These are phyloP conservation scores for Gleditsia sinensis DNA, from an alignment of 306 rosid genomes.

Conservation along the genomic window DNA sequence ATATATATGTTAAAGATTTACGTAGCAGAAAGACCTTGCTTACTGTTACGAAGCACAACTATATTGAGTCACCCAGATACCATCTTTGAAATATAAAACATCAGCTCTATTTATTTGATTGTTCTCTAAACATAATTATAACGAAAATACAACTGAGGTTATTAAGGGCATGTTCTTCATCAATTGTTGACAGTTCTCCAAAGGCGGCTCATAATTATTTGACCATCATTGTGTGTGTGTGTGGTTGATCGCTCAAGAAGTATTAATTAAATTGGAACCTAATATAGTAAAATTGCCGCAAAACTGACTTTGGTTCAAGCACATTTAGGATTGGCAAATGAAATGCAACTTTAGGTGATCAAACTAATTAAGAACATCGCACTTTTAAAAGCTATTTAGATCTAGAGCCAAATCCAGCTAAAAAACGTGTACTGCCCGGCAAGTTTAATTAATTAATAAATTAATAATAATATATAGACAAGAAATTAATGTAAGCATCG, in stretches of 20 bases:
- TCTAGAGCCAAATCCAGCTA: conserved; percentile 6
- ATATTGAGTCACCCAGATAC: too few species aligned
- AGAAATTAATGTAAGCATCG: background rate
- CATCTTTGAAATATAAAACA: too few species aligned
- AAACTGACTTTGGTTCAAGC: background rate
- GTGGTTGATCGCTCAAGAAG: background rate
- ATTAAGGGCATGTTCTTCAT: background rate
- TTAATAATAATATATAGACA: too few species aligned
- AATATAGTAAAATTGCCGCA: background rate
- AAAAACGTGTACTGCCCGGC: conserved; percentile 46
- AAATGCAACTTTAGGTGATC: background rate
- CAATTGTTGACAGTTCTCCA: background rate
- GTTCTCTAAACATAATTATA: background rate
- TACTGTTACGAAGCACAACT: too few species aligned
- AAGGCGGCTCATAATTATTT: background rate
- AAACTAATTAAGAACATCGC: background rate
- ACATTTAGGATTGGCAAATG: background rate
- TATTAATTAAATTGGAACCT: background rate
- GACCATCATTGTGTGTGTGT: background rate
- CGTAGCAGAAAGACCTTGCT: too few species aligned
- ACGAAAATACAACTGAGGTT: background rate
- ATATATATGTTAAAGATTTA: too few species aligned
- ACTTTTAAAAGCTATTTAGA: conserved; percentile 9
- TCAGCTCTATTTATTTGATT: background rate
- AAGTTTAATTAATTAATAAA: conserved; percentile 25